Evolutionary conservation across 2,329 filamentous ascomycete species (phyloP), one percentile per base, ranked within the genome.

Genomic region (Annulohypoxylon truncatum): DNA sequence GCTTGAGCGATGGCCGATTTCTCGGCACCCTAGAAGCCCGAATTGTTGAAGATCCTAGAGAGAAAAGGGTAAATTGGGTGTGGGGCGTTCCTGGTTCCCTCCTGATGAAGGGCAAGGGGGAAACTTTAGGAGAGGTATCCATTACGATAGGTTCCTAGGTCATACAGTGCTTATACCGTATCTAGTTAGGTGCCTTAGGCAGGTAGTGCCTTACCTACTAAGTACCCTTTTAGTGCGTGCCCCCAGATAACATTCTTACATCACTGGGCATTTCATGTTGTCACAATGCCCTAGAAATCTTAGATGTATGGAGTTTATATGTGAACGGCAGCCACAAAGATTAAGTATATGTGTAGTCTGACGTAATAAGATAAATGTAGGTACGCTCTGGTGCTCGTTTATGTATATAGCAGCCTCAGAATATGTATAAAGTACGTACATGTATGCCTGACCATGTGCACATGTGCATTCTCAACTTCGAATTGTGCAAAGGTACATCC

Each of bases 41-140:
- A 54, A 52, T 52, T 26, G 33, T 52, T 61, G 44, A 53, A 58
- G 59, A 57, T 48, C 53, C 44, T 31, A 54, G 44, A 47, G 31
- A 44, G 60, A 55, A 48, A 48, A 61, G 18, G 33, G 29, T 50
- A 47, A 55, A 53, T 44, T 50, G 46, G 28, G 24, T 58, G 66
- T 66, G 63, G 63, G 63, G 55, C 63, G 51, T 58, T 64, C 52
- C 66, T 66, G 60, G 50, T 47, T 54, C 51, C 56, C 31, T 56
- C 20, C 66, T 59, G 63, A 66, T 68, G 48, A 26, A 31, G 52
- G 35, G 44, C 31, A 51, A 53, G 61, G 58, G 47, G 28, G 12
- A 35, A 35, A 52, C 24, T 13, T 47, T 33, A 26, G 51, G 38
- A 24, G 22, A 22, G 13, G 8, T 54, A 54, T n/a, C n/a, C n/a